Evolutionary conservation across 1,284 basidiomycete genomes (phyloP), one percentile per base, ranked within the genome.

Genomic region (Chiua sp.): DNA sequence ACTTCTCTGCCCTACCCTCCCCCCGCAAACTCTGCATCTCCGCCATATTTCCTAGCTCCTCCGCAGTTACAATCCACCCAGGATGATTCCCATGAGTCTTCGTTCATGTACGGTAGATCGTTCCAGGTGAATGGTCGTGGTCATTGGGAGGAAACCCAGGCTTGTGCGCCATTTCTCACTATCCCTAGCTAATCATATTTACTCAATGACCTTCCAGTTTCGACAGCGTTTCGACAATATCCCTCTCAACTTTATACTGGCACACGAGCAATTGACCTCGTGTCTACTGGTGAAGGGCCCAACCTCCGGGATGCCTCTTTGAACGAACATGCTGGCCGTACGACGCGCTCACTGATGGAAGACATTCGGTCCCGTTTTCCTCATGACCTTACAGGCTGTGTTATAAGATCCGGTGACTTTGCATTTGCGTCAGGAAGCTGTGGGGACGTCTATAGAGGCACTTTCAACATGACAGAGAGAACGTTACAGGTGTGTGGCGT

Each of bases 1-100:
- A 71, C 72, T 47, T 72, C 66, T 7, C 48, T 76, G 10, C 73
- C 69, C 0, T 73, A 53, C 22, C 66, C 72, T 2, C 68, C 71
- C 12, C 65, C 73, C 18, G n/a, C 49, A 4, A 66, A 54, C 33
- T 39, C 68, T 2, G 42, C 57, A 3, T 71, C 73, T 12, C 65
- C 69, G 4, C 57, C 61, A 1, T 68, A 59, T 26, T 75, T 73
- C 32, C 58, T 59, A n/a, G 13, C 35, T 16, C 59, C 52, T 3
- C 55, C 53, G 0, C 46, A 62, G 18, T 30, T 61, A n/a, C 68
- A 62, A 1, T 18, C 52, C 5, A 20, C 55, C 6, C 65, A 68
- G 26, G 70, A 75, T 12, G 32, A 42, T n/a, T 48, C 48, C 7
- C 33, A 59, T 10, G 60, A 47, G 1, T 56, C 71, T 4, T 53